These are phyloP conservation scores for Cochlearia excelsa DNA, from an alignment of 345 rosid genomes.

Conservation along the genomic window DNA sequence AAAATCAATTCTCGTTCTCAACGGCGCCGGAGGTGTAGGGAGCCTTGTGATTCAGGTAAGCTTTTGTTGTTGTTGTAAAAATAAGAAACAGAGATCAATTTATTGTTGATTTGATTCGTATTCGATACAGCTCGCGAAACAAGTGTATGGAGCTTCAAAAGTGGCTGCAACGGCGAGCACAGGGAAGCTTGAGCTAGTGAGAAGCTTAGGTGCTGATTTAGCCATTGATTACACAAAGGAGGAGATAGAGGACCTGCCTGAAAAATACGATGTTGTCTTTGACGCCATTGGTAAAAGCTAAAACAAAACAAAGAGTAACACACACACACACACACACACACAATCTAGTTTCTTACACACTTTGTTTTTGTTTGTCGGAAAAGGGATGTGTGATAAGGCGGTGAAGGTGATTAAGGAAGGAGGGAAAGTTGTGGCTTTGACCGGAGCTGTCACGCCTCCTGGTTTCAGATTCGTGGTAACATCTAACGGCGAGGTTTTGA, in stretches of 20 bases:
- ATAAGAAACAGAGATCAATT: background rate
- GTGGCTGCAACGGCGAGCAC: conserved; percentile 89
- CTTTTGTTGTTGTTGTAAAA: too few relatives aligned
- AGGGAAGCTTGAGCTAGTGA: conserved; percentile 63
- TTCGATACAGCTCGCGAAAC: conserved; percentile 69
- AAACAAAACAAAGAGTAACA: background rate
- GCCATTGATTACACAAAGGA: conserved; percentile 89
- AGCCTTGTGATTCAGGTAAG: conserved; percentile 88
- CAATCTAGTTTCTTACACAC: conserved; percentile 1
- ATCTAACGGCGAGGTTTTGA: conserved; percentile 68
- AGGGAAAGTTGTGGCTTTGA: conserved; percentile 85
- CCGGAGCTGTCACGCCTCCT: conserved; percentile 88
- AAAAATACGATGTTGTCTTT: conserved; percentile 74
- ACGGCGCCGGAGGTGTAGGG: conserved; percentile 97
- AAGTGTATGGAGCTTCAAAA: conserved; percentile 79
- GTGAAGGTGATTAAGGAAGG: conserved; percentile 85
- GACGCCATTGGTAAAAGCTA: conserved; percentile 72
- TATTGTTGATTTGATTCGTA: background rate
- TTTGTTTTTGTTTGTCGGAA: background rate
- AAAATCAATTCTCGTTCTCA: conserved; percentile 77
- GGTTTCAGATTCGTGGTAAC: conserved; percentile 94
- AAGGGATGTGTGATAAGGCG: conserved; percentile 89
- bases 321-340: background rate
- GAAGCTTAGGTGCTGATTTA: conserved; percentile 81
- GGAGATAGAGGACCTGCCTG: conserved; percentile 71